phyloP scores from a whole-genome alignment of 768 basidiomycete genomes.

The Auriscalpium vulgare region DNA sequence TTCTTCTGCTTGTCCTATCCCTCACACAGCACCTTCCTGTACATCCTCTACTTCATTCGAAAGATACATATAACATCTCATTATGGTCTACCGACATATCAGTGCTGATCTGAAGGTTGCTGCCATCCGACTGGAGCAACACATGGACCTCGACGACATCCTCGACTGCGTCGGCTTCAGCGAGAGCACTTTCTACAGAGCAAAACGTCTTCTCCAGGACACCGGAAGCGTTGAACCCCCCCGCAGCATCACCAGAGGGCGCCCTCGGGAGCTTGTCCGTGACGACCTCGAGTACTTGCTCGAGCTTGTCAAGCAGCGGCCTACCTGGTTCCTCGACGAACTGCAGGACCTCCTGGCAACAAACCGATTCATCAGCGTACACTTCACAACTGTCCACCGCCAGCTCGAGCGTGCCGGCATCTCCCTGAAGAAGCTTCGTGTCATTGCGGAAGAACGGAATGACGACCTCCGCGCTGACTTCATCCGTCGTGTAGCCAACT shows the following conservation, averaged over 20 bases:
- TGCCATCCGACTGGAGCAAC: not conserved
- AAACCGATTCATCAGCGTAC: constrained; percentile 27
- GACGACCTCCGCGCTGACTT: constrained; percentile 21
- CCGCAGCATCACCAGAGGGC: not conserved
- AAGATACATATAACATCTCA: no score
- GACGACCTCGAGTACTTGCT: not conserved
- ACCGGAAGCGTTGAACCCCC: not conserved
- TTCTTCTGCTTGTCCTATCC: no score
- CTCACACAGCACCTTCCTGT: no score
- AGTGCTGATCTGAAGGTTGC: not conserved
- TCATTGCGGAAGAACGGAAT: constrained; percentile 26
- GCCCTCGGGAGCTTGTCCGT: not conserved
- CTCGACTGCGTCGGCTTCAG: not conserved
- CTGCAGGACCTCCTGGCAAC: not conserved
- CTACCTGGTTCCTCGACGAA: constrained; percentile 1
- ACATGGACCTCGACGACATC: not conserved
- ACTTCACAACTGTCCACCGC: constrained; percentile 26
- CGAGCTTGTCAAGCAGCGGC: constrained; percentile 15
- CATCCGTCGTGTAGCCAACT: constrained; percentile 21
- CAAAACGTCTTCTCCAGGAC: not conserved
- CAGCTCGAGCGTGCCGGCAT: constrained; percentile 21
- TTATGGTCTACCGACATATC: not conserved
- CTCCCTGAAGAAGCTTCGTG: constrained; percentile 24
- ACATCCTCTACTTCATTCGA: no score
- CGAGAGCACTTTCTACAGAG: not conserved